Base-by-base conservation (phyloP, 805 yeast genomes). In the Saccharomycopsis sp. region DNA sequence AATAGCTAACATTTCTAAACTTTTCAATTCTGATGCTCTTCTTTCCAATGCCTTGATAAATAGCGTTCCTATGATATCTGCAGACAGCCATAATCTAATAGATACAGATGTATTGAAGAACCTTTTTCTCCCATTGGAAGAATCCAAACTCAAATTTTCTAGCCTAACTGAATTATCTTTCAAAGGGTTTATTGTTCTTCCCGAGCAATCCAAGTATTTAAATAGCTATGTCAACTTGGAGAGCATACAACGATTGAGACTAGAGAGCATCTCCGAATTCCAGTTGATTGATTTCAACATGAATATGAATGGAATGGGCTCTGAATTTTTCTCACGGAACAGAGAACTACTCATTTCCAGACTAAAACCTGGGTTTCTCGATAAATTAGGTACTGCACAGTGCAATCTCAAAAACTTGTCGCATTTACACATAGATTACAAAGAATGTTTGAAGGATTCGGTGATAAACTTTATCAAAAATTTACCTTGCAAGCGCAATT, bases 371-470 rank as follows among this genome's bases (percentile, higher is more conserved):
- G 60, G 60, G 9, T 58, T 58, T 17, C 41, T 58, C 23, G 47
- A 42, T 15, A 22, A 41, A n/a, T 47, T 57, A 9, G 9, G 41
- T n/a, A 41, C 25, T 14, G 20, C 17, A 20, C 9, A 23, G 2
- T 49, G 51, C 22, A 51, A 41, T 9, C 52, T 56, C 2, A 20
- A 3, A 12, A 56, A 51, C 25, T 24, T 57, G 14, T 2, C 14
- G 2, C 12, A 42, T 17, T 38, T 57, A 8, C 34, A 22, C 12
- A 15, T 79, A 2, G 82, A 79, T 59, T 73, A 69, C 62, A 68
- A 77, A 54, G 81, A 78, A 62, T 69, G 74, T 15, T 54, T 68
- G 15, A 63, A 69, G n/a, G 82, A 78, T 64, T 69, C 75, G 1
- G 75, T 76, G 8, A 17, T 53, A n/a, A 17, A 42, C 22, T 57